phyloP scores from a whole-genome alignment of 805 yeast species.

The Ogataea philodendri region DNA sequence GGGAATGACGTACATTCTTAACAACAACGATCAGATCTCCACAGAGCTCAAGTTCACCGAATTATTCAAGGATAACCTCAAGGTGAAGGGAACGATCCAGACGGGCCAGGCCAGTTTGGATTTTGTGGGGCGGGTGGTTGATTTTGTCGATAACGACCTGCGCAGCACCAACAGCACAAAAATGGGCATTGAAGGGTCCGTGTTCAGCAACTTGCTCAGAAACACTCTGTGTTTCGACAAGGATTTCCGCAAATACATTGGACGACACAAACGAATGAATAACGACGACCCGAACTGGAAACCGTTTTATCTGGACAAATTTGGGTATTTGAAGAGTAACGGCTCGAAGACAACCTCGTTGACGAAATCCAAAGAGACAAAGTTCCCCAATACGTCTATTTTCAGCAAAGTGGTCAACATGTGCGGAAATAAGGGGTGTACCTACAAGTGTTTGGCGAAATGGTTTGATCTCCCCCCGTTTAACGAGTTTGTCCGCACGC shows the following conservation, averaged over 20 bases:
- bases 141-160: conserved; percentile 31
- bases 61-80: conserved; percentile 14
- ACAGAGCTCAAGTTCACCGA: conserved; percentile 25
- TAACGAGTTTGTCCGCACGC: conserved; percentile 32
- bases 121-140: conserved; percentile 32
- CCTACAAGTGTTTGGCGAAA: conserved; percentile 30
- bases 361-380: conserved; percentile 19
- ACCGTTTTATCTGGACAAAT: conserved; percentile 30
- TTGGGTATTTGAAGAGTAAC: conserved; percentile 28
- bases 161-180: conserved; percentile 24
- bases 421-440: conserved; percentile 28
- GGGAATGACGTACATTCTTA: conserved; percentile 23
- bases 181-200: conserved; percentile 31
- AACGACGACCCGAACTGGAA: conserved; percentile 23
- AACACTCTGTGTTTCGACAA: conserved; percentile 29
- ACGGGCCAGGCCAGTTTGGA: conserved; percentile 20
- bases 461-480: conserved; percentile 40
- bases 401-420: conserved; percentile 28
- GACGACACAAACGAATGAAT: conserved; percentile 21
- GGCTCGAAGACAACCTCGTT: conserved; percentile 5
- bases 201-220: conserved; percentile 30
- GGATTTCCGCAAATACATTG: conserved; percentile 26
- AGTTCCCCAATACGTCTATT: conserved; percentile 32
- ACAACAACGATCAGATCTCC: conserved; percentile 13
- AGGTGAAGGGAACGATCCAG: conserved; percentile 24